Conservation (phyloP, 768 basidiomycete genomes). For the Polyporus arcularius region DNA sequence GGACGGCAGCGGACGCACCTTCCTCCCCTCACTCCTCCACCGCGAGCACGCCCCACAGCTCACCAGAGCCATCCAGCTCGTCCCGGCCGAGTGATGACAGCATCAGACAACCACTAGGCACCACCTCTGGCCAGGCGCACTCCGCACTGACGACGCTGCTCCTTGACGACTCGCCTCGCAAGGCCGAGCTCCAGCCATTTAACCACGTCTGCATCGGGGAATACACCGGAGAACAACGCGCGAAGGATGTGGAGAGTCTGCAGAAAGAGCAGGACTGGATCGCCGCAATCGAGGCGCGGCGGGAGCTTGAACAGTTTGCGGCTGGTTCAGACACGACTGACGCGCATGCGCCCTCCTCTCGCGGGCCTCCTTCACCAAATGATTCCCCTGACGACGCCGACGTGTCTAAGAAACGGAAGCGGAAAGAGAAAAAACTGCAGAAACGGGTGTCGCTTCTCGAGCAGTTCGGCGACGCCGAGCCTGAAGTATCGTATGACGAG, state of each 20-base stretch:
- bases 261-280: constrained; percentile 19
- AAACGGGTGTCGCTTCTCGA: constrained; percentile 15
- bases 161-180: constrained; percentile 53
- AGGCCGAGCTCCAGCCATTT: constrained; percentile 71
- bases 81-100: background rate
- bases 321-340: background rate
- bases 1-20: background rate
- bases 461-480: constrained; percentile 8
- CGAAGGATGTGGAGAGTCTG: constrained; percentile 36
- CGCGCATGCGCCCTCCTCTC: background rate
- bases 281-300: constrained; percentile 21
- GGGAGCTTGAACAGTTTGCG: constrained; percentile 13
- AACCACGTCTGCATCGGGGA: constrained; percentile 81
- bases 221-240: constrained; percentile 52
- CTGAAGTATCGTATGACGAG: constrained; percentile 43
- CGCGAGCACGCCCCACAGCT: constrained; percentile 12
- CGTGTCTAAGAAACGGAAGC: constrained; percentile 27
- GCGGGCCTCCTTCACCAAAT: too few relatives aligned
- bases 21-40: constrained; percentile 16
- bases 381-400: background rate
- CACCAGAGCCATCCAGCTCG: constrained; percentile 4
- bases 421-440: constrained; percentile 20
- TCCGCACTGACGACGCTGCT: constrained; percentile 51
- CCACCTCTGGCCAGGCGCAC: constrained; percentile 27
- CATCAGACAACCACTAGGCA: background rate